These are phyloP conservation scores for Volutella citrinella DNA, from an alignment of 2,329 filamentous ascomycete genomes.

Conservation along the genomic window DNA sequence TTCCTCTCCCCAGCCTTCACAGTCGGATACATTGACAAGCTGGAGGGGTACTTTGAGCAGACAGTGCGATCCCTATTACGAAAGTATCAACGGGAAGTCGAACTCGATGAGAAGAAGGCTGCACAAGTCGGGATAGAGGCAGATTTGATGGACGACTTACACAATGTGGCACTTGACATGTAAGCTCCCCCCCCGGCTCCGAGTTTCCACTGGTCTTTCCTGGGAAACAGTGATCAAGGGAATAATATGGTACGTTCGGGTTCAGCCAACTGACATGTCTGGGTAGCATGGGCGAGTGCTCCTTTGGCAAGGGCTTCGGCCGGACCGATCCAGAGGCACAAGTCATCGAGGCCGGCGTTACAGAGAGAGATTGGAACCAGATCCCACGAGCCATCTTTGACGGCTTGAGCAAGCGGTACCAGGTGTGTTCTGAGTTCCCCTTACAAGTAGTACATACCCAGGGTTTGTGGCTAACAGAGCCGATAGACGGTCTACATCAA, in stretches of 20 bases:
- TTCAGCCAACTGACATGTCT: not conserved
- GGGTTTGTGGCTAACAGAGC: not conserved
- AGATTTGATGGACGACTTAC: constrained; percentile 2
- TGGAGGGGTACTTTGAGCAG: not conserved
- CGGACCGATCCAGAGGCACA: not conserved
- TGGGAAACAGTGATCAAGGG: no score
- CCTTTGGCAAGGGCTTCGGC: constrained; percentile 1
- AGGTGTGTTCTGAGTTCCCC: constrained; percentile 1
- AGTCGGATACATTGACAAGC: not conserved
- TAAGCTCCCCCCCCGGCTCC: no score
- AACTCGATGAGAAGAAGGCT: no score
- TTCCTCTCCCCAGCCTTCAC: constrained; percentile 2
- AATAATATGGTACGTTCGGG: not conserved
- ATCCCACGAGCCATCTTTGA: constrained; percentile 2
- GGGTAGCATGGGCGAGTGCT: constrained; percentile 2
- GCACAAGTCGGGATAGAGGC: constrained; percentile 1
- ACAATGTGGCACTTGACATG: constrained; percentile 1
- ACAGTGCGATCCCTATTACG: not conserved
- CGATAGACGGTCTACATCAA: not conserved
- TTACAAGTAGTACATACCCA: no score
- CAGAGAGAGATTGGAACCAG: not conserved
- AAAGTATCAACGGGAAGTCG: not conserved
- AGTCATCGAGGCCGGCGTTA: no score
- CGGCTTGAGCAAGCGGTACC: not conserved
- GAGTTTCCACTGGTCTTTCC: no score